Conservation (phyloP, 495 filamentous ascomycete species). For the Penicillium psychrofluorescens region DNA sequence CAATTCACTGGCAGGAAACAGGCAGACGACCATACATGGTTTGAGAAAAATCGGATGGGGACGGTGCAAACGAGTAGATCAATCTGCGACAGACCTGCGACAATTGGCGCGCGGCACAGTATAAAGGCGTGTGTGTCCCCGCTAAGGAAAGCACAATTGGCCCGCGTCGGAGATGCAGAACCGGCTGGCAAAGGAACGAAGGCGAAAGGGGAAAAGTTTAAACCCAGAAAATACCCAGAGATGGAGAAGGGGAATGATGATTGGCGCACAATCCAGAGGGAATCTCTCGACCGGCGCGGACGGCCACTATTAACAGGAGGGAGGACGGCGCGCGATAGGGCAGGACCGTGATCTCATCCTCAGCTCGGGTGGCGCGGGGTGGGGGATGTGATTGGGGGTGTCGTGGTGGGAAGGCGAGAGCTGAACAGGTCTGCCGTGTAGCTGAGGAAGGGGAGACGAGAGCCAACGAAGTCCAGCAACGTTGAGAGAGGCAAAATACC, state of each 20-base stretch:
- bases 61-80: too few relatives aligned
- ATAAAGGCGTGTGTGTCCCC: constrained; percentile 6
- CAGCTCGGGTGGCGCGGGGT: not conserved
- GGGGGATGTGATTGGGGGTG: too few relatives aligned
- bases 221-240: not conserved
- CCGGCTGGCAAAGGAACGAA: not conserved
- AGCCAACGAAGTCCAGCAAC: constrained; percentile 2
- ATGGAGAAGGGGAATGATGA: not conserved
- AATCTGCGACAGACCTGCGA: too few relatives aligned
- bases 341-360: constrained; percentile 18
- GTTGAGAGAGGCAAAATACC: constrained; percentile 8
- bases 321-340: not conserved
- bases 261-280: not conserved
- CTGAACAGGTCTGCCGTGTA: not conserved
- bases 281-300: not conserved
- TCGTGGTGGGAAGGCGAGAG: too few relatives aligned
- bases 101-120: not conserved
- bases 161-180: not conserved
- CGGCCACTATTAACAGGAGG: too few relatives aligned
- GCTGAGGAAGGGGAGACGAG: constrained; percentile 10
- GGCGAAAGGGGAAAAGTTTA: not conserved
- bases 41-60: not conserved
- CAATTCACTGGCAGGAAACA: constrained; percentile 22
- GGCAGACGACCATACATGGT: constrained; percentile 25
- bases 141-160: constrained; percentile 12